A percentile compares a stretch with the other conserved stretches of the same genome.
Conservation (phyloP, 495 filamentous ascomycete genomes). For the Pseudomonodictys pantanalensis region DNA sequence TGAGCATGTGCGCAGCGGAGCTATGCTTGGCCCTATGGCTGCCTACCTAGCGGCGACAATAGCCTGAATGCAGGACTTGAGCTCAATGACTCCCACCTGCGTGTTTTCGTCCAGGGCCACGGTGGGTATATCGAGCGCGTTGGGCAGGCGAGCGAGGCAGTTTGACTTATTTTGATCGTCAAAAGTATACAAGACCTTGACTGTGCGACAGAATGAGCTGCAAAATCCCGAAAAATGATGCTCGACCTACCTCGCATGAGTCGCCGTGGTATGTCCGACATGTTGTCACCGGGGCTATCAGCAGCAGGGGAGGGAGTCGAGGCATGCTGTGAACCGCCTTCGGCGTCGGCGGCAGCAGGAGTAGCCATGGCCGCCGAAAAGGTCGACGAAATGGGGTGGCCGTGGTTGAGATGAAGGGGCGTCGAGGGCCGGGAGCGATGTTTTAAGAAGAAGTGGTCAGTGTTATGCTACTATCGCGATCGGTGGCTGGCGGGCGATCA, state of each 20-base stretch:
- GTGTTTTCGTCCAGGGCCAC: conserved; percentile 73
- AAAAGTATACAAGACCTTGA: conserved; percentile 97
- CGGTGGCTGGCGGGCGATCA: conserved; percentile 26
- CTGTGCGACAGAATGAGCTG: conserved; percentile 41
- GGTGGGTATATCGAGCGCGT: conserved; percentile 74
- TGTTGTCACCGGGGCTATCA: conserved; percentile 11
- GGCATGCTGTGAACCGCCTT: conserved; percentile 21
- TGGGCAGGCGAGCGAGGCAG: conserved; percentile 86
- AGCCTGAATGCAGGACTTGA: conserved; percentile 86
- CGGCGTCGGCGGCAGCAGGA: conserved; percentile 24
- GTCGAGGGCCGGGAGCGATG: background rate
- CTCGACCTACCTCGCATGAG: conserved; percentile 34
- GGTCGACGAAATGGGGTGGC: conserved; percentile 1
- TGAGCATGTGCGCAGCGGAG: background rate
- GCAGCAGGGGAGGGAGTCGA: conserved; percentile 21
- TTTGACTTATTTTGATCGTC: conserved; percentile 85
- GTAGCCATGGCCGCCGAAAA: conserved; percentile 31
- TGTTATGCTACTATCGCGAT: conserved; percentile 17
- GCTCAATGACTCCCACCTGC: conserved; percentile 81
- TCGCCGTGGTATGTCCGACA: conserved; percentile 28
- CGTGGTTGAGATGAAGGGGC: background rate
- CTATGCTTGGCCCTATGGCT: conserved; percentile 23
- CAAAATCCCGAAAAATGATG: background rate
- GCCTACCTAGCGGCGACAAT: conserved; percentile 68
- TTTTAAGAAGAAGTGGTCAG: conserved; percentile 20